phyloP scores from a whole-genome alignment of 2,329 filamentous ascomycete species.

The Aspergillus novofumigatus region DNA sequence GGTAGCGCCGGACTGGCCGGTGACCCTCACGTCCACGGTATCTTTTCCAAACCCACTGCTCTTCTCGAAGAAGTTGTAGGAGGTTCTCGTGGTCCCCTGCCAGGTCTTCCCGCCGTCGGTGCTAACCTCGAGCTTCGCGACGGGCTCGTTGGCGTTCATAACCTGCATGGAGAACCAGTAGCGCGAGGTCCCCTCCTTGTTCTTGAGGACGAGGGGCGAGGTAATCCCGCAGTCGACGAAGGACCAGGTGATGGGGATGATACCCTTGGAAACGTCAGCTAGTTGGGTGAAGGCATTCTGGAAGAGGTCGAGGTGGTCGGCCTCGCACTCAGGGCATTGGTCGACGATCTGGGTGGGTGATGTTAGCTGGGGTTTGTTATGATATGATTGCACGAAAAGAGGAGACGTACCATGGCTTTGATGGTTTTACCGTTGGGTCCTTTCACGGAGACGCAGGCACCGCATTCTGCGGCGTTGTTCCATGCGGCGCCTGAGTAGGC shows the following conservation, averaged over 20 bases:
- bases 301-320: slow-evolving; percentile 56
- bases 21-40: slow-evolving; percentile 54
- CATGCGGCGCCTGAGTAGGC: slow-evolving; percentile 58
- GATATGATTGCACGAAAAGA: background rate
- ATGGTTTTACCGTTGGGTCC: slow-evolving; percentile 50
- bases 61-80: slow-evolving; percentile 62
- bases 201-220: slow-evolving; percentile 47
- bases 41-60: slow-evolving; percentile 52
- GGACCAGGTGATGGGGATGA: slow-evolving; percentile 49
- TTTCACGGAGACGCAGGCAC: slow-evolving; percentile 57
- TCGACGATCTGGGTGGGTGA: slow-evolving; percentile 46
- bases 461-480: slow-evolving; percentile 53
- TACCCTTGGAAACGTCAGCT: slow-evolving; percentile 41
- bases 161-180: slow-evolving; percentile 63
- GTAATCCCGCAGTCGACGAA: slow-evolving; percentile 51
- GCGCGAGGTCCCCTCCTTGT: slow-evolving; percentile 46
- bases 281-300: slow-evolving; percentile 48
- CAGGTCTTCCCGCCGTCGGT: slow-evolving; percentile 58
- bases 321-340: slow-evolving; percentile 53
- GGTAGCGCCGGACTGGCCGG: slow-evolving; percentile 48
- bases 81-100: slow-evolving; percentile 51
- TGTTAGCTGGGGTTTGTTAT: background rate
- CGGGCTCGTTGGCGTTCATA: slow-evolving; percentile 57
- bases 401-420: slow-evolving; percentile 57
- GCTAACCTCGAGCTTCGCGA: slow-evolving; percentile 57